Evolutionary conservation across 768 basidiomycete species (phyloP).

Genomic region (Pleurotus djamor): DNA sequence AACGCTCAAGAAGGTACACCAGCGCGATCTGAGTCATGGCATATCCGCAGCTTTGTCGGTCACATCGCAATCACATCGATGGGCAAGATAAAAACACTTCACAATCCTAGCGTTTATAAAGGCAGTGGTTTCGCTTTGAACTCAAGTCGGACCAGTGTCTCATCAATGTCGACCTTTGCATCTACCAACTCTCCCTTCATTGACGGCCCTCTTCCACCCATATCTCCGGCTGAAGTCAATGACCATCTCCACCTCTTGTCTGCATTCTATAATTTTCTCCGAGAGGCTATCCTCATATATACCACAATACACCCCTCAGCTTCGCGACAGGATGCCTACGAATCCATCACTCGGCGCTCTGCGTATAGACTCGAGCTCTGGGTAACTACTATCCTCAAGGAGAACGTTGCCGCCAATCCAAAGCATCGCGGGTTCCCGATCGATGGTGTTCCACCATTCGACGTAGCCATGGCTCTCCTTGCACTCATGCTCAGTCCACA

Average conservation of each 20-base stretch:
- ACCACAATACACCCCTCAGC: neutral
- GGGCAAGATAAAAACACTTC: too few relatives aligned
- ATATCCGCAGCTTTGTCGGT: too few relatives aligned
- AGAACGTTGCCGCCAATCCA: neutral
- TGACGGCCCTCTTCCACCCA: too few relatives aligned
- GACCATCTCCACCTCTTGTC: neutral
- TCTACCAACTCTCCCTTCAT: too few relatives aligned
- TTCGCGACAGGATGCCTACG: neutral
- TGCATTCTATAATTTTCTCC: neutral
- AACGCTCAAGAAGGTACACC: too few relatives aligned
- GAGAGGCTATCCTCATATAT: neutral
- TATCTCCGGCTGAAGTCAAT: neutral
- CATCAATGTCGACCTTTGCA: too few relatives aligned
- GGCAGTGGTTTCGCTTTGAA: too few relatives aligned
- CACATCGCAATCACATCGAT: too few relatives aligned
- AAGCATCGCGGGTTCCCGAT: neutral
- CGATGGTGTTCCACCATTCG: neutral
- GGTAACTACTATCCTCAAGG: neutral
- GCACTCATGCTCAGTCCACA: neutral
- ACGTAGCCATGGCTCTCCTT: neutral
- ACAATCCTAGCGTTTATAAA: too few relatives aligned
- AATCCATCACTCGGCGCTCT: neutral
- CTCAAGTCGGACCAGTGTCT: too few relatives aligned
- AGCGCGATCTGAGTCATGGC: too few relatives aligned
- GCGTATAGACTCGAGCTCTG: neutral